phyloP scores from a whole-genome alignment of 305 asterid species.

The Solanum aculeatissimum region DNA sequence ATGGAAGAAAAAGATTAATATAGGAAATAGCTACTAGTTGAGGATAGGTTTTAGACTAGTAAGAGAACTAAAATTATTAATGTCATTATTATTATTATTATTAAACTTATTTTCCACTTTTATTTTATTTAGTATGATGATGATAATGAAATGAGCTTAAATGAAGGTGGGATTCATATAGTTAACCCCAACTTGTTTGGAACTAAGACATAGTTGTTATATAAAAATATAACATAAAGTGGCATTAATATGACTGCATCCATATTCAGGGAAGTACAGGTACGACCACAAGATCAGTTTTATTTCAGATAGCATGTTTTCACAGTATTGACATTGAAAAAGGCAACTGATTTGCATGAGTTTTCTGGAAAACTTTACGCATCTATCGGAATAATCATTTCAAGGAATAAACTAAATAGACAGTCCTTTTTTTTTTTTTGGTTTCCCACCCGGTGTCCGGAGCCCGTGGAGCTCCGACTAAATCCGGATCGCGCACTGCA shows the following conservation, averaged over 20 bases:
- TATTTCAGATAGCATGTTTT: neutral
- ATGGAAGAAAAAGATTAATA: neutral
- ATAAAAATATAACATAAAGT: neutral
- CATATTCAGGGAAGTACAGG: neutral
- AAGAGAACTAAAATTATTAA: neutral
- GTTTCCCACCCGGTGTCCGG: too few relatives aligned
- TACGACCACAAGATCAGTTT: neutral
- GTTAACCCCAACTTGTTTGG: neutral
- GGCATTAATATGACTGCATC: neutral
- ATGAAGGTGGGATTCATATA: neutral
- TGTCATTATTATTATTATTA: neutral
- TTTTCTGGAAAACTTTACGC: neutral
- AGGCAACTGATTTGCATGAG: neutral
- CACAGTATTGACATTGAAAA: neutral
- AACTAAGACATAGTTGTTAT: neutral
- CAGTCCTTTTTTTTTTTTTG: too few relatives aligned
- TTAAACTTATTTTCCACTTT: neutral
- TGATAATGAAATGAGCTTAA: neutral
- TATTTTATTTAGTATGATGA: neutral
- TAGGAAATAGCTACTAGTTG: neutral
- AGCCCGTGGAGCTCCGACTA: too few relatives aligned
- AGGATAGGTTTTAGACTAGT: neutral
- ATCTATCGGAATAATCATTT: neutral
- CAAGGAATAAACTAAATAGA: too few relatives aligned
- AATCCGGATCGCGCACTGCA: too few relatives aligned